phyloP scores from a whole-genome alignment of 2,329 filamentous ascomycete species.

The Lachnellula hyalina region DNA sequence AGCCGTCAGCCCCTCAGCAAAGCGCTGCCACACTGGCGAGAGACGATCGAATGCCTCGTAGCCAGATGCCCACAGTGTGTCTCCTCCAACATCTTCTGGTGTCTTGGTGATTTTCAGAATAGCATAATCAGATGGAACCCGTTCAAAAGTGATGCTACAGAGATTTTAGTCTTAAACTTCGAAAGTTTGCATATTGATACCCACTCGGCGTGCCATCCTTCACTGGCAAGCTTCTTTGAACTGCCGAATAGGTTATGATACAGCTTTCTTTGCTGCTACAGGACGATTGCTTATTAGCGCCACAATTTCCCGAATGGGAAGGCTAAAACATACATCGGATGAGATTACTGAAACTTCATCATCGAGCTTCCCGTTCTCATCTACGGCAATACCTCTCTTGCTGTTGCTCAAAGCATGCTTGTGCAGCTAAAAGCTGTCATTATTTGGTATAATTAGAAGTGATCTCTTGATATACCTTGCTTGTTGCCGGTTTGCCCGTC shows the following conservation, averaged over 20 bases:
- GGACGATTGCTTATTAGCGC: background rate
- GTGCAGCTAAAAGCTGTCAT: constrained; percentile 35
- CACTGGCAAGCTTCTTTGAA: constrained; percentile 42
- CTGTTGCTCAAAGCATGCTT: constrained; percentile 51
- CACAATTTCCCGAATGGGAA: background rate
- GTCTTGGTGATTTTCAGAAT: constrained; percentile 44
- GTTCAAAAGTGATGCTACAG: constrained; percentile 43
- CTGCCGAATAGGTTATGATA: constrained; percentile 47
- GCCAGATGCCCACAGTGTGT: constrained; percentile 45
- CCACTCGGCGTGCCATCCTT: constrained; percentile 45
- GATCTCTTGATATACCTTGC: constrained; percentile 6
- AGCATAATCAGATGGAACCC: constrained; percentile 47
- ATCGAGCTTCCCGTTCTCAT: constrained; percentile 46
- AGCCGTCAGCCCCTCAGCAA: constrained; percentile 15
- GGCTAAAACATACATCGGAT: constrained; percentile 33
- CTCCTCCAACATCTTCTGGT: constrained; percentile 39
- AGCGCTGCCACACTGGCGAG: constrained; percentile 33
- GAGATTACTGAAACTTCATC: constrained; percentile 53
- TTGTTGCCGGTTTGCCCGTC: constrained; percentile 33
- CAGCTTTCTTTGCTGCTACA: constrained; percentile 14
- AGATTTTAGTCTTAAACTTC: background rate
- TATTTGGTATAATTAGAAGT: constrained; percentile 32
- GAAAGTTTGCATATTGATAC: constrained; percentile 7
- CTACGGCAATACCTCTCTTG: constrained; percentile 39
- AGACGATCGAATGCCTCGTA: constrained; percentile 51